These are phyloP conservation scores for Colletotrichum zoysiae DNA, from an alignment of 2,329 filamentous ascomycete species.

Conservation along the genomic window DNA sequence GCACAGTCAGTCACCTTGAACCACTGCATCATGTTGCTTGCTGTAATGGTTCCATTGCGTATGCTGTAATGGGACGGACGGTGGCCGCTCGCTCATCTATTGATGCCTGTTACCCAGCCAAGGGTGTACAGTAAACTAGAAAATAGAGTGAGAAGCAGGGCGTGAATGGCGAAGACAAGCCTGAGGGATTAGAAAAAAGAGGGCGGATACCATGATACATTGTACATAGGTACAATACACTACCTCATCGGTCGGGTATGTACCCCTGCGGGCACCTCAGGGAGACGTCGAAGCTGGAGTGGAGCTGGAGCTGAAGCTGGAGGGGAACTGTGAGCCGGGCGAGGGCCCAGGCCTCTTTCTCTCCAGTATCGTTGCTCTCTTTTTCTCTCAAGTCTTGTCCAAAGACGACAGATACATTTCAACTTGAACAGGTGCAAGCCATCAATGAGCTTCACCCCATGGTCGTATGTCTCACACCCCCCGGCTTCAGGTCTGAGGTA, in stretches of 20 bases:
- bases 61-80: neutral
- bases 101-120: neutral
- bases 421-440: neutral
- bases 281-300: neutral
- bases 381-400: neutral
- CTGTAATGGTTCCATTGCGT: neutral
- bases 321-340: neutral
- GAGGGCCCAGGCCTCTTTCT: slow-evolving; percentile 1
- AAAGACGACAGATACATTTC: slow-evolving; percentile 2
- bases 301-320: slow-evolving; percentile 1
- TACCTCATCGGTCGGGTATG: neutral
- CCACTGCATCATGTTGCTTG: neutral
- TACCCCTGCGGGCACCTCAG: slow-evolving; percentile 1
- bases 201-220: neutral
- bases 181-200: neutral
- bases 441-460: too few species aligned
- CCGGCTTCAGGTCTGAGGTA: slow-evolving; percentile 6
- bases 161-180: neutral
- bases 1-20: neutral
- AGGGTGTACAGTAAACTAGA: neutral
- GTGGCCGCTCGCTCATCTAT: neutral
- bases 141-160: neutral
- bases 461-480: neutral
- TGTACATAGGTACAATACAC: neutral
- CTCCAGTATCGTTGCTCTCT: slow-evolving; percentile 4